Evolutionary conservation across 208 protist genomes (phyloP), one percentile per base, ranked within the genome.

Genomic region (Phytomonas sp.): DNA sequence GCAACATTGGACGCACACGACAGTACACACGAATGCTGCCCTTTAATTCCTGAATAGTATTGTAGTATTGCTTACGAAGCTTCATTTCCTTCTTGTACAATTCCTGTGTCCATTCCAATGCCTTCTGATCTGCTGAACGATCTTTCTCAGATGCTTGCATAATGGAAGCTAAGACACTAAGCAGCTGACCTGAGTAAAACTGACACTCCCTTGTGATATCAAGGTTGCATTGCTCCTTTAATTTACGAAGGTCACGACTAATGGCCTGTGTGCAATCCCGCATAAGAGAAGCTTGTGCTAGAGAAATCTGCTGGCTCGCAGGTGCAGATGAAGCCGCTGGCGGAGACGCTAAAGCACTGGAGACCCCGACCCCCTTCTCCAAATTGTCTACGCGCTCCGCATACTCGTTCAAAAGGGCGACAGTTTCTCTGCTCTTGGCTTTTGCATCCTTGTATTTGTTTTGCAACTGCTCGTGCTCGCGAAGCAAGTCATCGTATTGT

Each of bases 1-100:
- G 81, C 40, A 96, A 70, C 84, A 96, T 85, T 15, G 94, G 94
- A 17, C 94, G 88, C 64, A 97, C 88, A 78, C 94, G 91, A 75
- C 91, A 96, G 75, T 95, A 97, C n/a, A 97, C 94, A 71, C 94
- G 91, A 71, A 97, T 97, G 74, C 95, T 97, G 36, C 94, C 94
- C 75, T 96, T 96, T 11, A 97, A 79, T 78, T 97, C 89, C 78
- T 96, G 91, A 63, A 97, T 94, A 6, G 82, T 88, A 71, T 97
- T 97, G 82, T 97, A 95, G 81, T 95, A 95, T 77, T 95, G 87
- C 71, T 97, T 95, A 63, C 90, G 88, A 64, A 97, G 78, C 80
- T 94, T 93, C 80, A 97, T 81, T 81, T 94, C 92, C 46, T 87
- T 89, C 79, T 91, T 92, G 77, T 95, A 94, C 59, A 95, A 70